These are phyloP conservation scores for Daldinia sp. DNA, from an alignment of 2,329 filamentous ascomycete genomes.

Conservation along the genomic window DNA sequence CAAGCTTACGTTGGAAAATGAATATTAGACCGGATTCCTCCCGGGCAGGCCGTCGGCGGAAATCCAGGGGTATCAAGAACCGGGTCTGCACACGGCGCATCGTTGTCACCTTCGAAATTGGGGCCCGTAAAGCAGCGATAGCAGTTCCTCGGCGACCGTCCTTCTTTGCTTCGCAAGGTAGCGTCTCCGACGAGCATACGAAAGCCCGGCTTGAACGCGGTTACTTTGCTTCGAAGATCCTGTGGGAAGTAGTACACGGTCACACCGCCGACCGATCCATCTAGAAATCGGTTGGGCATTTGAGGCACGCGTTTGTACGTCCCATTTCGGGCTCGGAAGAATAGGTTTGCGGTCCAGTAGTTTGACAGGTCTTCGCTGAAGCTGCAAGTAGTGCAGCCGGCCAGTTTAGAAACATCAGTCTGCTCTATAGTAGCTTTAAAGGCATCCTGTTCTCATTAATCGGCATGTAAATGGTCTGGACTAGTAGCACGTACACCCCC, in stretches of 20 bases:
- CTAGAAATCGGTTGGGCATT: constrained; percentile 35
- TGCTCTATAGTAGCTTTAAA: constrained; percentile 32
- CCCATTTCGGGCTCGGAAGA: constrained; percentile 44
- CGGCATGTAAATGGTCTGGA: neutral
- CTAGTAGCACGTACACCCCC: constrained; percentile 14
- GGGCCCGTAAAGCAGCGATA: constrained; percentile 42
- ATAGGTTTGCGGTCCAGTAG: constrained; percentile 47
- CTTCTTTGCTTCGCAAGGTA: constrained; percentile 24
- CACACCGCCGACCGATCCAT: constrained; percentile 35
- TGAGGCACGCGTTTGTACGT: constrained; percentile 38
- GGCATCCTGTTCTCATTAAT: constrained; percentile 17
- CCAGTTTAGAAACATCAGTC: constrained; percentile 30
- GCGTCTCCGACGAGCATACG: constrained; percentile 55
- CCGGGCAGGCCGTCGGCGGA: constrained; percentile 58
- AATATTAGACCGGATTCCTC: constrained; percentile 58
- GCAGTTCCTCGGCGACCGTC: constrained; percentile 41
- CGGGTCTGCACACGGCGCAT: constrained; percentile 38
- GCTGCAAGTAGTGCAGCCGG: constrained; percentile 46
- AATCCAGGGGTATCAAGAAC: constrained; percentile 54
- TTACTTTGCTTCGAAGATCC: constrained; percentile 43
- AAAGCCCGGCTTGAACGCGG: constrained; percentile 54
- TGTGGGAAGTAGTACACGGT: constrained; percentile 33
- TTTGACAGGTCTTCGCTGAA: constrained; percentile 48
- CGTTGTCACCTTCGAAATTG: constrained; percentile 21
- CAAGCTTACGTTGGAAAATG: constrained; percentile 58